phyloP scores from a whole-genome alignment of 495 filamentous ascomycete species.

The Haplographium delicatum region DNA sequence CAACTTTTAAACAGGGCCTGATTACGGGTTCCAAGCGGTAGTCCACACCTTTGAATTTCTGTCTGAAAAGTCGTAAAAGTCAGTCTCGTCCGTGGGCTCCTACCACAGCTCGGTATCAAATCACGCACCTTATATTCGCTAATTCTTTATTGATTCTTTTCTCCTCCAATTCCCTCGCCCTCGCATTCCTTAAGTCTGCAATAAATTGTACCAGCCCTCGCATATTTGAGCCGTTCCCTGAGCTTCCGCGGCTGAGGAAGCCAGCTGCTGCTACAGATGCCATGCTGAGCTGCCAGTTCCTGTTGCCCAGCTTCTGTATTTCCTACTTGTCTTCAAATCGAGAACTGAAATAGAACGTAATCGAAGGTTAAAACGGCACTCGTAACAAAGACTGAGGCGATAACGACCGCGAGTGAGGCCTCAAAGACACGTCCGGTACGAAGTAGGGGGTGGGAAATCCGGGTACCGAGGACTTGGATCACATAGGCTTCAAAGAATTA shows the following conservation, averaged over 20 bases:
- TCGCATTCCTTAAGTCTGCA: slow-evolving; percentile 89
- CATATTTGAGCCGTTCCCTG: slow-evolving; percentile 65
- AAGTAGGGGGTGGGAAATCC: background rate
- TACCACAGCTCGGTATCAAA: no score
- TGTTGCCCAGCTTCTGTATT: background rate
- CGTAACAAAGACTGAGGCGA: no score
- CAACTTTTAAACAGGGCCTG: background rate
- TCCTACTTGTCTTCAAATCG: no score
- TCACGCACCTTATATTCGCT: slow-evolving; percentile 82
- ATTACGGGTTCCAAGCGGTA: no score
- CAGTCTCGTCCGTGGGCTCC: no score
- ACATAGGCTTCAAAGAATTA: slow-evolving; percentile 12
- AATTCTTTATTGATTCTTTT: slow-evolving; percentile 99
- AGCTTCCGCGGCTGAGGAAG: slow-evolving; percentile 56
- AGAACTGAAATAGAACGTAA: background rate
- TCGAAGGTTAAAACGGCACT: no score
- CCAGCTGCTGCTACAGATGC: slow-evolving; percentile 47
- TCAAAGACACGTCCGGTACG: no score
- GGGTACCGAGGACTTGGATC: no score
- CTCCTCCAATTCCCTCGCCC: slow-evolving; percentile 94
- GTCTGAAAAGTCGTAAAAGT: no score
- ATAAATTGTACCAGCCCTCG: slow-evolving; percentile 94
- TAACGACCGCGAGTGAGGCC: no score
- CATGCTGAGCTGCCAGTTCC: slow-evolving; percentile 32
- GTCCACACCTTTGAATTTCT: slow-evolving; percentile 68